Evolutionary conservation across 208 protist species (phyloP).

Genomic region (Leishmania amazonensis): DNA sequence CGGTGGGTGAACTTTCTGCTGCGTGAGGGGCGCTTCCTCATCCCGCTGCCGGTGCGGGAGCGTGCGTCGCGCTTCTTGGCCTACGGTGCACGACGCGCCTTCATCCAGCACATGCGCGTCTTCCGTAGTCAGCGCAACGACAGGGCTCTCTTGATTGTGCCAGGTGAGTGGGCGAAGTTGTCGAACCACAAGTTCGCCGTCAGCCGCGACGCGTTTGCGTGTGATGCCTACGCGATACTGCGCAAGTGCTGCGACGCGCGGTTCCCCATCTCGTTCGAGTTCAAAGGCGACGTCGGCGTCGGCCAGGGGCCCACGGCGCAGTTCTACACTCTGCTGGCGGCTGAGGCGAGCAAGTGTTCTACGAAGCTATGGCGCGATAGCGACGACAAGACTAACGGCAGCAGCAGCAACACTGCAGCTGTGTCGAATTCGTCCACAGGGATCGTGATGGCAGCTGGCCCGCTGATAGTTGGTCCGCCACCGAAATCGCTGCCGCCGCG

Average conservation of each 20-base stretch:
- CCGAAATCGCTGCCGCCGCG: conserved; percentile 20
- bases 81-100: conserved; percentile 74
- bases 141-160: conserved; percentile 37
- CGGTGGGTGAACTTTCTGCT: conserved; percentile 85
- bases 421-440: background rate
- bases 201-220: conserved; percentile 56
- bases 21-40: conserved; percentile 68
- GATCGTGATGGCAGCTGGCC: background rate
- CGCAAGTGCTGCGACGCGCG: conserved; percentile 68
- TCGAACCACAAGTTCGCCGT: conserved; percentile 87
- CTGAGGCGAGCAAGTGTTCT: conserved; percentile 45
- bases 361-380: conserved; percentile 62
- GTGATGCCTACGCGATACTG: conserved; percentile 69
- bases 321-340: conserved; percentile 86
- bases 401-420: background rate
- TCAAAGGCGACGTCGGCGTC: conserved; percentile 87
- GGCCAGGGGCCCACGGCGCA: conserved; percentile 90
- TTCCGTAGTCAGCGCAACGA: conserved; percentile 56
- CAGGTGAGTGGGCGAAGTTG: conserved; percentile 68
- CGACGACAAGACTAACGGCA: background rate
- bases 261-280: conserved; percentile 86
- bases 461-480: conserved; percentile 1
- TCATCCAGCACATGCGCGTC: conserved; percentile 62
- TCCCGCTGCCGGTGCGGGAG: conserved; percentile 59
- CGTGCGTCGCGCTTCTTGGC: conserved; percentile 75